These are phyloP conservation scores for Tetrapisispora arboricola DNA, from an alignment of 805 yeast genomes.

Conservation along the genomic window DNA sequence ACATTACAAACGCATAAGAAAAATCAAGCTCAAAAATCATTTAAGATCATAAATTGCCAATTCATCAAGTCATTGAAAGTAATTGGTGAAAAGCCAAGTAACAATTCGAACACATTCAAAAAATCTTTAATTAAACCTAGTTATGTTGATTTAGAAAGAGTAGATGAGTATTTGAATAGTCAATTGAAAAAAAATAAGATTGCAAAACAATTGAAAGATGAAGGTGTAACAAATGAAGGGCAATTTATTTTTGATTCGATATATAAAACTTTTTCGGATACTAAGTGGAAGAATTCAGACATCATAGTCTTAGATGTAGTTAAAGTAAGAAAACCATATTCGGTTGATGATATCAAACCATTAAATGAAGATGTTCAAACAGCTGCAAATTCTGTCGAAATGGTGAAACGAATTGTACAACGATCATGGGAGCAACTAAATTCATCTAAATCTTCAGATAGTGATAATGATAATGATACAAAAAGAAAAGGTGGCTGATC, in stretches of 20 bases:
- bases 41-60: slow-evolving; percentile 45
- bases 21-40: slow-evolving; percentile 22
- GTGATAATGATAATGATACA: slow-evolving; percentile 24
- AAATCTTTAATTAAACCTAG: slow-evolving; percentile 28
- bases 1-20: slow-evolving; percentile 24
- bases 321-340: slow-evolving; percentile 36
- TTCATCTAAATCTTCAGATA: slow-evolving; percentile 5
- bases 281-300: slow-evolving; percentile 35
- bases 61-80: slow-evolving; percentile 47
- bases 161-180: slow-evolving; percentile 18
- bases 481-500: slow-evolving; percentile 44
- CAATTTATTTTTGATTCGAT: slow-evolving; percentile 37
- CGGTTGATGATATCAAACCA: slow-evolving; percentile 19
- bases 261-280: slow-evolving; percentile 35
- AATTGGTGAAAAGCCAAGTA: slow-evolving; percentile 30
- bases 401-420: slow-evolving; percentile 41
- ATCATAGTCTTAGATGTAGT: slow-evolving; percentile 41
- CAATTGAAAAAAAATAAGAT: slow-evolving; percentile 20
- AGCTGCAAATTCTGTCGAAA: slow-evolving; percentile 27
- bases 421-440: slow-evolving; percentile 34
- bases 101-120: slow-evolving; percentile 17
- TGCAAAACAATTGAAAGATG: slow-evolving; percentile 24
- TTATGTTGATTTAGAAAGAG: slow-evolving; percentile 24
- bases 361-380: slow-evolving; percentile 8
- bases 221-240: slow-evolving; percentile 33